A percentile compares a stretch with the other conserved stretches of the same genome.
Evolutionary conservation across 257 asterid species (phyloP).

Genomic region (Capsicum chinense): DNA sequence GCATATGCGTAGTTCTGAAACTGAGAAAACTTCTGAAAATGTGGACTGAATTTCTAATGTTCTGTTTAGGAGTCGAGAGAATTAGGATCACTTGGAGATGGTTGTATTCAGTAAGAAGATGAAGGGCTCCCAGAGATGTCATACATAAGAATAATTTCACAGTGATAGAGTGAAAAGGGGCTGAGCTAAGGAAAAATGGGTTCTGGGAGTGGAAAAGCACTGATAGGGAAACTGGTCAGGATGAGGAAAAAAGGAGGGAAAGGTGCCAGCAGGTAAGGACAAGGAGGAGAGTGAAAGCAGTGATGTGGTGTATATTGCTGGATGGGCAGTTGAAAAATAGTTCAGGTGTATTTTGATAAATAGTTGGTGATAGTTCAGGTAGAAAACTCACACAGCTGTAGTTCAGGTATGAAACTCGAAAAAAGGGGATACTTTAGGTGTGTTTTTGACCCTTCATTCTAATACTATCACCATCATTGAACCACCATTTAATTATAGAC

Average conservation of each 20-base stretch:
- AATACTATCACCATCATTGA: neutral
- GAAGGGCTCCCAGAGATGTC: neutral
- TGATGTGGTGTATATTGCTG: neutral
- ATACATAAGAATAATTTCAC: neutral
- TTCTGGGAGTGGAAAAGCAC: neutral
- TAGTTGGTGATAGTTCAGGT: too few species aligned
- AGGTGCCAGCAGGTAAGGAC: neutral
- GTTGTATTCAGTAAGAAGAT: neutral
- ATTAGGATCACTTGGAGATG: conserved; percentile 6
- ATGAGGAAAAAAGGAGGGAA: neutral
- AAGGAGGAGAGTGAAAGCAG: neutral
- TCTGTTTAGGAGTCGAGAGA: neutral
- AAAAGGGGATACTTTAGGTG: too few species aligned
- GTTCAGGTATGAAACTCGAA: too few species aligned
- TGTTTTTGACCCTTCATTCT: too few species aligned
- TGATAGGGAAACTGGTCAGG: neutral
- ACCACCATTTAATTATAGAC: neutral
- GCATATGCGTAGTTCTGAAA: neutral
- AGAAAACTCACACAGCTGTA: too few species aligned
- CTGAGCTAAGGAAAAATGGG: neutral
- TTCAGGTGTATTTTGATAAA: too few species aligned
- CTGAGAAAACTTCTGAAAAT: neutral
- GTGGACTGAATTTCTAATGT: neutral
- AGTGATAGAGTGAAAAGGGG: neutral
- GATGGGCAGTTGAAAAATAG: neutral